phyloP scores from a whole-genome alignment of 805 yeast species.

The Priceomyces carsonii region DNA sequence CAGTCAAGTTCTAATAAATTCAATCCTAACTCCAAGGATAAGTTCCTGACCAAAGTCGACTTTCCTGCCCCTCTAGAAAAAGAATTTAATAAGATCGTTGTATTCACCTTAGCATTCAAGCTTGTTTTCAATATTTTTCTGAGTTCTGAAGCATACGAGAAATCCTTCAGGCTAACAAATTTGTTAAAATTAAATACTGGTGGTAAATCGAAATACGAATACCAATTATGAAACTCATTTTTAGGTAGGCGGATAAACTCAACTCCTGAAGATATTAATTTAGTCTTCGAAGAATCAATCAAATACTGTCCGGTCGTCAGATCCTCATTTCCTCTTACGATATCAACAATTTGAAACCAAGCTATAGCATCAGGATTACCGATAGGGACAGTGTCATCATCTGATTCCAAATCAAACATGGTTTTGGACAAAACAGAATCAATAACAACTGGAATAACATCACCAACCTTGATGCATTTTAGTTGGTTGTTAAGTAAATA shows the following conservation, averaged over 20 bases:
- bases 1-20: conserved; percentile 72
- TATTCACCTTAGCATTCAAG: conserved; percentile 45
- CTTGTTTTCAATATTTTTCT: conserved; percentile 57
- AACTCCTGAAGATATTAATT: conserved; percentile 68
- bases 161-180: conserved; percentile 18
- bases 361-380: conserved; percentile 74
- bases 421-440: conserved; percentile 68
- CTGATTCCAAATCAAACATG: conserved; percentile 38
- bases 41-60: conserved; percentile 55
- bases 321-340: conserved; percentile 33
- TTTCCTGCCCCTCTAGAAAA: conserved; percentile 80
- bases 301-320: conserved; percentile 42
- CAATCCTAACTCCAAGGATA: conserved; percentile 60
- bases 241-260: conserved; percentile 40
- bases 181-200: conserved; percentile 36
- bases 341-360: conserved; percentile 76
- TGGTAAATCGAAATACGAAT: conserved; percentile 46
- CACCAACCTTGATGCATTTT: conserved; percentile 64
- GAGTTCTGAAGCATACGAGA: conserved; percentile 51
- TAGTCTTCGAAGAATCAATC: conserved; percentile 68
- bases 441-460: conserved; percentile 73
- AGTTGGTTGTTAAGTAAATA: conserved; percentile 56
- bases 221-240: conserved; percentile 43
- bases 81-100: conserved; percentile 69
- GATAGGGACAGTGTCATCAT: conserved; percentile 42